These are phyloP conservation scores for Jatropha podagrica DNA, from an alignment of 441 rosid species.

Conservation along the genomic window DNA sequence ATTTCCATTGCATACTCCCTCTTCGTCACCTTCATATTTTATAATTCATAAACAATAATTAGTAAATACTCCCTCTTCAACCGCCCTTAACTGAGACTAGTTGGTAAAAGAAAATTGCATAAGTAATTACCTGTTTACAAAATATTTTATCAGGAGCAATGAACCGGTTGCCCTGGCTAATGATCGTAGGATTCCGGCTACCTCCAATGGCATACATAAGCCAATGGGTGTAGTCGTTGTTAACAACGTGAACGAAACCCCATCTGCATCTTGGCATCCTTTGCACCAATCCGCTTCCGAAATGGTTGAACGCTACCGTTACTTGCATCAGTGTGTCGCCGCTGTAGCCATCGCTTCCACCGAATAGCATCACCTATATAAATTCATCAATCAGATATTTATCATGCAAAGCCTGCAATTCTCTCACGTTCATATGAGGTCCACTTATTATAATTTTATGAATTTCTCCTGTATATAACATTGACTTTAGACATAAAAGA, in stretches of 20 bases:
- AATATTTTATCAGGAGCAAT: slow-evolving; percentile 43
- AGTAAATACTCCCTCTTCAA: too few species aligned
- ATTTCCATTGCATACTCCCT: slow-evolving; percentile 35
- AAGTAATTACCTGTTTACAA: slow-evolving; percentile 14
- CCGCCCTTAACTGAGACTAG: too few species aligned
- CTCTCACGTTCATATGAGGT: too few species aligned
- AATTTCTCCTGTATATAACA: too few species aligned
- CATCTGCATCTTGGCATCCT: slow-evolving; percentile 85
- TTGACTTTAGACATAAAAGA: too few species aligned
- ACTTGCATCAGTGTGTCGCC: slow-evolving; percentile 65
- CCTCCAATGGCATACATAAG: slow-evolving; percentile 77
- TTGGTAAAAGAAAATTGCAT: neutral
- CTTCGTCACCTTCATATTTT: slow-evolving; percentile 42
- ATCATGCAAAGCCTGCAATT: too few species aligned
- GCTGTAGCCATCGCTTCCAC: slow-evolving; percentile 46
- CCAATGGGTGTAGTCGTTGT: slow-evolving; percentile 86
- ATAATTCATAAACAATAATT: neutral
- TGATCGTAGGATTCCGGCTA: slow-evolving; percentile 55
- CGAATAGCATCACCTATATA: slow-evolving; percentile 62
- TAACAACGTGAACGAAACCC: slow-evolving; percentile 77
- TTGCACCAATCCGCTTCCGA: slow-evolving; percentile 73
- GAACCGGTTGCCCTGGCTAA: slow-evolving; percentile 78
- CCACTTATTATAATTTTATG: too few species aligned
- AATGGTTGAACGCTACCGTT: slow-evolving; percentile 84
- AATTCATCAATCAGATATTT: too few species aligned